Evolutionary conservation across 2,329 filamentous ascomycete species (phyloP).

Genomic region (Onygenales sp.): DNA sequence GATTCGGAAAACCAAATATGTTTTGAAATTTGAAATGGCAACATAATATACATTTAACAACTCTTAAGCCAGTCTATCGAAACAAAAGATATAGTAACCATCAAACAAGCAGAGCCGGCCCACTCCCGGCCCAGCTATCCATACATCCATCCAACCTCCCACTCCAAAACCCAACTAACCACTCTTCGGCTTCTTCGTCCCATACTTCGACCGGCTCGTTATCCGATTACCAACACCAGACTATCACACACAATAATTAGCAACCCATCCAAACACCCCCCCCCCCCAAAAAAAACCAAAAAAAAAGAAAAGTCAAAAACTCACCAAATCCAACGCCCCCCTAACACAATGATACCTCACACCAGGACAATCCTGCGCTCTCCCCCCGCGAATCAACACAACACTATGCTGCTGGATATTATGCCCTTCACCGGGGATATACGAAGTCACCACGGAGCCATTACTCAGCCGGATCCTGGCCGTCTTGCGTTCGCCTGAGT

Average conservation of each 20-base stretch:
- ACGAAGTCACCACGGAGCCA: constrained; percentile 79
- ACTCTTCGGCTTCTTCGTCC: constrained; percentile 92
- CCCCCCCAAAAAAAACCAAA: constrained; percentile 6
- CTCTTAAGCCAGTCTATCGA: no score
- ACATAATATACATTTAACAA: no score
- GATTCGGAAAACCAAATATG: no score
- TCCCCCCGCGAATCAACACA: constrained; percentile 85
- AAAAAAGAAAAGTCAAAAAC: constrained; percentile 31
- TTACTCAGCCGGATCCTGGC: constrained; percentile 82
- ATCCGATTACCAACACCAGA: constrained; percentile 80
- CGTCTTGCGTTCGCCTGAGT: constrained; percentile 93
- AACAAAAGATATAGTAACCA: no score
- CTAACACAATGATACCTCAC: constrained; percentile 91
- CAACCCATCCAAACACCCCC: constrained; percentile 62
- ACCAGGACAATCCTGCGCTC: constrained; percentile 95
- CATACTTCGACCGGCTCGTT: constrained; percentile 88
- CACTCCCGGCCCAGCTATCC: no score
- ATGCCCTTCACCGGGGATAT: constrained; percentile 94
- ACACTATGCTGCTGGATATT: constrained; percentile 99
- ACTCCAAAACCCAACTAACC: constrained; percentile 40
- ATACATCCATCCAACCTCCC: no score
- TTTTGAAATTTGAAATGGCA: no score
- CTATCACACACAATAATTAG: constrained; percentile 36
- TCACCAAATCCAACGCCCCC: constrained; percentile 84
- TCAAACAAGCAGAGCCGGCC: no score